Evolutionary conservation across 164 flowering plant genomes (phyloP).

Genomic region (Magnolia officinalis): DNA sequence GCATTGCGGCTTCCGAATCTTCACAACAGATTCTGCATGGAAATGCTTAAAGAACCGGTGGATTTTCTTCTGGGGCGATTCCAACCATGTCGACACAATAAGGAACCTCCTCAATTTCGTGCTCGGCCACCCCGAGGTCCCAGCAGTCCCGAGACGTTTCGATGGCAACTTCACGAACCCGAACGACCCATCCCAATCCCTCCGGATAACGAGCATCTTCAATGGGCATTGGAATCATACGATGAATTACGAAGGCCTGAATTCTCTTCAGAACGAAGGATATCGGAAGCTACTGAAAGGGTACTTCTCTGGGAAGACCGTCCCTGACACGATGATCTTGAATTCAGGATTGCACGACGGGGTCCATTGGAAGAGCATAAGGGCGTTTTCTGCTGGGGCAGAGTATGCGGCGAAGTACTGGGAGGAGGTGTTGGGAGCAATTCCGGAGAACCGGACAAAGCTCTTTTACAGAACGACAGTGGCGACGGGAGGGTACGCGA

Average conservation of each 20-base stretch:
- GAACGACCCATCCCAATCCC: slow-evolving; percentile 42
- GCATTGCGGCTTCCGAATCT: slow-evolving; percentile 74
- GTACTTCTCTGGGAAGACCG: slow-evolving; percentile 52
- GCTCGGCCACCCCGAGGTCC: slow-evolving; percentile 40
- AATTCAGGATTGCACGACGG: slow-evolving; percentile 97
- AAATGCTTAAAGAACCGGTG: slow-evolving; percentile 68
- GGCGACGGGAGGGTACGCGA: slow-evolving; percentile 84
- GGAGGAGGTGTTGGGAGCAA: slow-evolving; percentile 56
- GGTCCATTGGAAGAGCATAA: slow-evolving; percentile 46
- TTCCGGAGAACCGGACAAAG: slow-evolving; percentile 34
- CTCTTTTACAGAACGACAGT: slow-evolving; percentile 69
- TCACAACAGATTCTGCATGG: slow-evolving; percentile 66
- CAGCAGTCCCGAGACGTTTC: slow-evolving; percentile 59
- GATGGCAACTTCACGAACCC: slow-evolving; percentile 80
- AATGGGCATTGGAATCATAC: slow-evolving; percentile 80
- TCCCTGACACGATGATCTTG: slow-evolving; percentile 79
- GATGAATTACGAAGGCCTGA: slow-evolving; percentile 64
- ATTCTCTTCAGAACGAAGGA: slow-evolving; percentile 56
- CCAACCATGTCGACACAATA: slow-evolving; percentile 90
- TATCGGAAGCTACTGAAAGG: slow-evolving; percentile 48
- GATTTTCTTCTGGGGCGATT: slow-evolving; percentile 99
- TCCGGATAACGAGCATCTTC: slow-evolving; percentile 86
- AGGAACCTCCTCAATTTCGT: slow-evolving; percentile 83
- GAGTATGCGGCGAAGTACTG: slow-evolving; percentile 67
- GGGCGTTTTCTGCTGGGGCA: slow-evolving; percentile 48